Evolutionary conservation across 257 asterid species (phyloP), one percentile per base, ranked within the genome.

Genomic region (Solanum gandarillasii): DNA sequence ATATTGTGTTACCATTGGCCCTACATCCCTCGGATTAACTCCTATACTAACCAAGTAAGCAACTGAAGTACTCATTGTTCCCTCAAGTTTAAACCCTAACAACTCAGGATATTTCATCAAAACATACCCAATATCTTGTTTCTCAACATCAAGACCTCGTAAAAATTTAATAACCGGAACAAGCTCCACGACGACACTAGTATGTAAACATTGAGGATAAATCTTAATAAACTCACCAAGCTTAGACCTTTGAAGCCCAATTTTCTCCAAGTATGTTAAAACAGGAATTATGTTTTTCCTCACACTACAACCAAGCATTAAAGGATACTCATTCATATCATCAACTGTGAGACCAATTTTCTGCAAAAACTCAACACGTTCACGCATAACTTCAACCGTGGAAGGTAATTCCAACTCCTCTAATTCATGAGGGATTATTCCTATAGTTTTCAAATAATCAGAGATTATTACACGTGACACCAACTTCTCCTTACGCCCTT

Each of bases 1-100:
- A 89, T 97, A 95, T 70, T 97, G 98, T 12, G 99, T 95, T 65
- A 93, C 98, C 99, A 97, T 97, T 0, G 99, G 98, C n/a, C 99
- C 99, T 58, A 95, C 93, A 87, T 97, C 98, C 89, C 99, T 94
- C 0, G 96, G 98, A 88, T 91, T 93, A 88, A 97, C 99, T 43
- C 99, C 98, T 43, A 97, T 95, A 88, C 99, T 97, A 43, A 97
- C 94, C 90, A 97, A 92, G 89, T 97, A 97, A 5, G 98, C 99
- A 87, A 97, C 95, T 0, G 98, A 95, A 8, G 99, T 94, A 85
- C 98, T 97, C 99, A 97, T 97, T 0, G 99, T 95, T 25, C 99
- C 98, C 89, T 97, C 99, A 11, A 93, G 98, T 93, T 97, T 97
- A 88, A 94, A 95, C 38, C 99, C 99, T 48, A 97, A 90, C 87